These are phyloP conservation scores for Smittium mucronatum DNA, from an alignment of 371 early-diverging fungal species.

Conservation along the genomic window DNA sequence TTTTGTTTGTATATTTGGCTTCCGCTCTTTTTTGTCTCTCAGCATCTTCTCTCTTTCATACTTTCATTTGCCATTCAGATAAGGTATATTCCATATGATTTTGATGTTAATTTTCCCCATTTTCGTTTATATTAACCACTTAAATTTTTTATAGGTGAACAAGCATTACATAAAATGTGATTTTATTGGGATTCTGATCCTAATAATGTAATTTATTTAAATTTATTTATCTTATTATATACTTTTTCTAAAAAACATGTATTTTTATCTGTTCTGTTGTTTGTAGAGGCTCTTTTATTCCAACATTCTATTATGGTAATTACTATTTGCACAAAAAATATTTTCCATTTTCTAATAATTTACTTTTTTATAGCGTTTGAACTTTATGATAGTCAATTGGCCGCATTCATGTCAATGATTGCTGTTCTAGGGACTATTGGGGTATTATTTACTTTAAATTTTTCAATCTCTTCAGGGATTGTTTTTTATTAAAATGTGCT, in stretches of 20 bases:
- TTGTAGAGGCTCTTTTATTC: conserved; percentile 3
- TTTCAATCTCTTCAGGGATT: neutral
- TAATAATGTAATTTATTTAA: neutral
- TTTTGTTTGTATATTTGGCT: conserved; percentile 37
- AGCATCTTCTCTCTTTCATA: conserved; percentile 67
- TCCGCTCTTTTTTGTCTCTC: conserved; percentile 67
- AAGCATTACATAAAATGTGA: conserved; percentile 1
- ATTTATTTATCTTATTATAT: no score
- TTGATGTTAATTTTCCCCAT: no score
- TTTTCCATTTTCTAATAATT: neutral
- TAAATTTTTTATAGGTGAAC: neutral
- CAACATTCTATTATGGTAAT: conserved; percentile 6
- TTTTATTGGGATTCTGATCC: conserved; percentile 3
- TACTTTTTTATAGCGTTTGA: neutral
- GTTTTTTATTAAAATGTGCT: neutral
- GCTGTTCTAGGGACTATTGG: conserved; percentile 1
- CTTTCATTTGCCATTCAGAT: conserved; percentile 74
- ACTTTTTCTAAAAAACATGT: no score
- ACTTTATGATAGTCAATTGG: neutral
- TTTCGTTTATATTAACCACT: neutral
- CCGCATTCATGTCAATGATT: conserved; percentile 1
- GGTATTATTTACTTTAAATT: neutral
- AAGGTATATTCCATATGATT: conserved; percentile 22
- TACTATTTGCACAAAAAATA: neutral
- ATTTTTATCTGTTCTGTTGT: no score